These are phyloP conservation scores for Rhizopus sp. DNA, from an alignment of 371 early-diverging fungal genomes.

Conservation along the genomic window DNA sequence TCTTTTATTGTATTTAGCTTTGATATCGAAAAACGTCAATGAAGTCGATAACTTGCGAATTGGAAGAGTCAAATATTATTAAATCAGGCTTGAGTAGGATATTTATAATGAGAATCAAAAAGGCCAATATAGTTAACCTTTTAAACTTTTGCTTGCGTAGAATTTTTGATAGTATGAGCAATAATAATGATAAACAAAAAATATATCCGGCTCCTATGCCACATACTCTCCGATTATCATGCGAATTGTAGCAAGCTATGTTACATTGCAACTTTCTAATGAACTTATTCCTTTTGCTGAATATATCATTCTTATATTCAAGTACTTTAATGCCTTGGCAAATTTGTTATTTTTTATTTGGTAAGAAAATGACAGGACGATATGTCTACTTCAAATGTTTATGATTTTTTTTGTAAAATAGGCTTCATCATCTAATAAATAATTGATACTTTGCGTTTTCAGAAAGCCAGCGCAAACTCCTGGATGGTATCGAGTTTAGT, in stretches of 20 bases:
- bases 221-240: constrained; percentile 21
- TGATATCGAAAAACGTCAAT: too few species aligned
- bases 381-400: constrained; percentile 9
- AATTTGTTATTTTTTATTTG: constrained; percentile 11
- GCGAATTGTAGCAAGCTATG: constrained; percentile 24
- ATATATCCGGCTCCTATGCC: background rate
- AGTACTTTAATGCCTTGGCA: constrained; percentile 25
- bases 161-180: constrained; percentile 6
- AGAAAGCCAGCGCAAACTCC: constrained; percentile 16
- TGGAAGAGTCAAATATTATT: too few species aligned
- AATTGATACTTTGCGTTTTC: constrained; percentile 19
- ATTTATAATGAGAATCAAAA: constrained; percentile 1
- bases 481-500: constrained; percentile 21
- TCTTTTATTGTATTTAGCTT: too few species aligned
- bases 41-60: too few species aligned
- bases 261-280: constrained; percentile 13
- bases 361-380: constrained; percentile 9
- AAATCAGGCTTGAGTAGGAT: too few species aligned
- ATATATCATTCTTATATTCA: constrained; percentile 26
- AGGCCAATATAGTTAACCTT: constrained; percentile 10
- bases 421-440: constrained; percentile 16
- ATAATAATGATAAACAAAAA: constrained; percentile 13
- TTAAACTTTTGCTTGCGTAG: constrained; percentile 9
- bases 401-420: constrained; percentile 10
- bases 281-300: constrained; percentile 32